These are phyloP conservation scores for Naegleria lovaniensis DNA, from an alignment of 208 protist species.

Conservation along the genomic window DNA sequence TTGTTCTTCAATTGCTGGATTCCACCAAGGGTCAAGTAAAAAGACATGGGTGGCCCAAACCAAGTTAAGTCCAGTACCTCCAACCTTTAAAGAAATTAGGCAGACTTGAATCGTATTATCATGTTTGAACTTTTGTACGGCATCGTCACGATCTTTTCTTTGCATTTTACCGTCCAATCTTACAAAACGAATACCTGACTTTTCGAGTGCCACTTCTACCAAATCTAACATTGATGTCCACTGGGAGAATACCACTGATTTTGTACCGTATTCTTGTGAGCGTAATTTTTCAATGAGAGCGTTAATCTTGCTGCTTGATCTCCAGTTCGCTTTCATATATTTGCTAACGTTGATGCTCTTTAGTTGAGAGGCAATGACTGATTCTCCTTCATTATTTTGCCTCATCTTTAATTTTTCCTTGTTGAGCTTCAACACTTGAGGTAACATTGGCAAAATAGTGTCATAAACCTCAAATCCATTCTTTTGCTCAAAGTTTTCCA, in stretches of 20 bases:
- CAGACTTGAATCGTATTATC: constrained; percentile 50
- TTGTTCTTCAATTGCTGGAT: constrained; percentile 86
- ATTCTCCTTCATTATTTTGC: background rate
- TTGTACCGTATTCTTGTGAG: constrained; percentile 43
- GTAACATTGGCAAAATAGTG: background rate
- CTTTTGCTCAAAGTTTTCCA: constrained; percentile 3
- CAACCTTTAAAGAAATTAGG: constrained; percentile 86
- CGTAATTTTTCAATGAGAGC: constrained; percentile 56
- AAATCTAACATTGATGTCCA: constrained; percentile 95
- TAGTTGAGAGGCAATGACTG: background rate
- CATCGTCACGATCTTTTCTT: constrained; percentile 32
- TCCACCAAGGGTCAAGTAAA: constrained; percentile 92
- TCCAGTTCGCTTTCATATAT: constrained; percentile 47
- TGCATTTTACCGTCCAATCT: constrained; percentile 82
- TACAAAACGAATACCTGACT: constrained; percentile 57
- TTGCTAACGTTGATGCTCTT: background rate
- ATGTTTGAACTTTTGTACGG: constrained; percentile 28
- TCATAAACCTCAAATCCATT: background rate
- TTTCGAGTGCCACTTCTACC: constrained; percentile 70
- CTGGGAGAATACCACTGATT: constrained; percentile 75
- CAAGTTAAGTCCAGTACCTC: constrained; percentile 93
- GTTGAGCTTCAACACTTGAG: background rate
- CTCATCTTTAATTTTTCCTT: background rate
- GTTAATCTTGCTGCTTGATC: constrained; percentile 69
- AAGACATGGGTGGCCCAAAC: constrained; percentile 87